Conservation (phyloP, 345 rosid genomes). For the Eucalyptus tenuipes region DNA sequence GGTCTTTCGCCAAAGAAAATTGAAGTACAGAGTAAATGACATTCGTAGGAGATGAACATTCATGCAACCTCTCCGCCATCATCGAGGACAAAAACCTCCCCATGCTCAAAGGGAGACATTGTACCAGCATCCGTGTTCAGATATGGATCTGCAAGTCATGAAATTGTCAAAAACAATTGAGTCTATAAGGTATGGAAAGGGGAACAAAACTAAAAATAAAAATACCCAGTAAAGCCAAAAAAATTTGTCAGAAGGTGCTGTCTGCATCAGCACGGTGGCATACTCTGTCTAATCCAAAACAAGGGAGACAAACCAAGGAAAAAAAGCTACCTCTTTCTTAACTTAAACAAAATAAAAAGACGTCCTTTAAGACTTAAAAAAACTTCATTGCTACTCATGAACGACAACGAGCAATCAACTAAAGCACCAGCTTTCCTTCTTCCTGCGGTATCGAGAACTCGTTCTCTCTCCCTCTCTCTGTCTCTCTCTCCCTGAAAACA, state of each 20-base stretch:
- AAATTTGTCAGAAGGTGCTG: not conserved
- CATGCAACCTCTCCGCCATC: slow-evolving; percentile 91
- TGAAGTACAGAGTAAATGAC: not conserved
- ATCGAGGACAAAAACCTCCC: slow-evolving; percentile 95
- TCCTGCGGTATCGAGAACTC: not conserved
- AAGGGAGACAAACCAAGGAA: not conserved
- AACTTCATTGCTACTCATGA: not conserved
- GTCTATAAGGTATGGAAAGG: not conserved
- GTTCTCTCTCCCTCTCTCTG: not conserved
- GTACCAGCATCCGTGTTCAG: slow-evolving; percentile 95
- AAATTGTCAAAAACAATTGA: not conserved
- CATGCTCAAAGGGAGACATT: slow-evolving; percentile 97
- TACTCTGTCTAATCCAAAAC: not conserved
- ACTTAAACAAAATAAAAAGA: not conserved
- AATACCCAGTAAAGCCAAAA: not conserved
- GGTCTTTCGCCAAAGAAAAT: not conserved
- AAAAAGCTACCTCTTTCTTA: not conserved
- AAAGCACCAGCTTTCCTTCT: not conserved
- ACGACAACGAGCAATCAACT: not conserved
- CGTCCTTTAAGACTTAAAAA: not conserved
- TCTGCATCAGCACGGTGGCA: not conserved
- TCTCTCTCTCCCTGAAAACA: not conserved
- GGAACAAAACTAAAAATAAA: not conserved
- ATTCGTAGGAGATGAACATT: not conserved
- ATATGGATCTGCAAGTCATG: slow-evolving; percentile 70